Evolutionary conservation across 1,284 basidiomycete species (phyloP), one percentile per base, ranked within the genome.

Genomic region (Abortiporus biennis): DNA sequence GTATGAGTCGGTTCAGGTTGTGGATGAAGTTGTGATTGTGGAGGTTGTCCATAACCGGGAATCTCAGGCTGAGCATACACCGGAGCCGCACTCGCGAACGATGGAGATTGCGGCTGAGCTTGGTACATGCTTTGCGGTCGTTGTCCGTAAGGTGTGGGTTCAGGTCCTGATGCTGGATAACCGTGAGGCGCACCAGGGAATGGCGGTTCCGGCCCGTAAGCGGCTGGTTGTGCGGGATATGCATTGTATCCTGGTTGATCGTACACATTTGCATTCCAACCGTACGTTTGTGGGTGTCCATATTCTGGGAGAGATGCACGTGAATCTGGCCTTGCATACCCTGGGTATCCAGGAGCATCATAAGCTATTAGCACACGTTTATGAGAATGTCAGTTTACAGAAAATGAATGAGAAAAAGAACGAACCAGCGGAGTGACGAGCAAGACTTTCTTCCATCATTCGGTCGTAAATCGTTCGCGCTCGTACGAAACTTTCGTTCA

Each of bases 401-500:
- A 46, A 17, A 38, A 27, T 20, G 43, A 43, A 54, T 40, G 50
- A 48, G 23, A 51, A 35, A 31, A 33, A 24, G 15, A 38, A 57
- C 67, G 45, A 56, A 76, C 74, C 62, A 38, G 72, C 79, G n/a
- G 78, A 74, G 56, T 90, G 85, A 47, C 82, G 70, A 1, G 87
- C 81, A 13, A 92, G 66, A 54, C 83, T 87, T 47, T 91, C 88
- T 62, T 92, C 90, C 89, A 92, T 92, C 85, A 92, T 89, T 20
- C 80, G 68, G 56, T 93, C 90, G 52, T 91, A 92, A 37, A 90
- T 88, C 3, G 80, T 78, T 15, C 88, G 69, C 5, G 90, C 90
- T 42, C 81, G 80, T 20, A 91, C 78, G 52, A 93, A 93, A 9
- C 79, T 87, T 63, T 92, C 90, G 56, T 92, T 92, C 86, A 93